Base-by-base conservation (phyloP, 1,139 yeast genomes). In the Chernovozyma aurita region DNA sequence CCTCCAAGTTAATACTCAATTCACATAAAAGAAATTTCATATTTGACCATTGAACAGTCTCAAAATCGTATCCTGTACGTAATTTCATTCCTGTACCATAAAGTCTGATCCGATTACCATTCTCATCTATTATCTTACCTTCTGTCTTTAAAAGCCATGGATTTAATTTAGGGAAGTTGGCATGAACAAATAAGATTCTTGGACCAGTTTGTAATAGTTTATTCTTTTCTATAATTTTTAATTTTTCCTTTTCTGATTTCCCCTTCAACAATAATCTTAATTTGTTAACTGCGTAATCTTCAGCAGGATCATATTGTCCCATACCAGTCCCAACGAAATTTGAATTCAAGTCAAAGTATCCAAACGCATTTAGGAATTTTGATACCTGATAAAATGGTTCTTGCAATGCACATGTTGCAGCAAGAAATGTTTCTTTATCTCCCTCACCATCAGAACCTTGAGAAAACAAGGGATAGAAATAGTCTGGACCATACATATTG, bases 381-480 rank as follows among this genome's bases (percentile, higher is more conserved):
- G 76, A 73, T n/a, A 85, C 87, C 55, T 83, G 90, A 51, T 85
- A 84, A 45, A 65, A 81, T 2, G 76, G 66, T 34, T 78, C 73
- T 7, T 65, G 61, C 37, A 82, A 59, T 2, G 83, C 85, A 31
- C 73, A 73, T 1, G 94, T 81, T 0, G 92, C 90, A 0, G 95
- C 90, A 37, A 85, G 63, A 51, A 85, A 87, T 0, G 95, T 85
- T 53, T 87, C 96, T 55, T 86, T 87, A 56, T 87, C 95, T 42
- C 95, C 95, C 61, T 85, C 95, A 30, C 96, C 95, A 39, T 80
- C 84, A 0, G 85, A 78, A 12, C 90, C 90, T 59, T 86, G 95
- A 1, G 92, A 80, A 37, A 87, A 74, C 32, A 87, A 69, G n/a
- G 94, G 94, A 57, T 86, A 87, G 53, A 74, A 87, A 61, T 79